These are phyloP conservation scores for Viola pubescens DNA, from an alignment of 441 rosid genomes.

Conservation along the genomic window DNA sequence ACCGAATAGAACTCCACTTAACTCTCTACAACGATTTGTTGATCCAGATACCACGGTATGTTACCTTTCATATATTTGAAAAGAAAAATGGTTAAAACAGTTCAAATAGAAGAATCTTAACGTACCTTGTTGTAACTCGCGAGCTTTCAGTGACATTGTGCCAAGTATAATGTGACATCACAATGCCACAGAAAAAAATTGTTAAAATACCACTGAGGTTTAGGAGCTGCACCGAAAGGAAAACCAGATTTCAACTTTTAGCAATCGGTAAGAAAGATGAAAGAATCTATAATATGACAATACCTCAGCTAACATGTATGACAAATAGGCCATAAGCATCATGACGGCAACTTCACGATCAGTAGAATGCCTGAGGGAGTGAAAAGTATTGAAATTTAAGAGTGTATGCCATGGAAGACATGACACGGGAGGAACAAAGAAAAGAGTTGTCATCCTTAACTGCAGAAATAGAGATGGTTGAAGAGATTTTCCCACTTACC, in stretches of 20 bases:
- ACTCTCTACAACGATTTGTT: no score
- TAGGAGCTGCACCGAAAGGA: conserved; percentile 35
- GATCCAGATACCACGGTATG: no score
- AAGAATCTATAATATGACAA: not conserved
- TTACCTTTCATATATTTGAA: no score
- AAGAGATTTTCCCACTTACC: conserved; percentile 24
- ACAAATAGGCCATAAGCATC: conserved; percentile 66
- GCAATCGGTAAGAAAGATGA: not conserved
- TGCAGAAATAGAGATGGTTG: conserved; percentile 1
- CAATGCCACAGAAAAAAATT: conserved; percentile 58
- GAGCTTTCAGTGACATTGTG: conserved; percentile 64
- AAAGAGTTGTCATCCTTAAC: conserved; percentile 3
- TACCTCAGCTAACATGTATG: conserved; percentile 77
- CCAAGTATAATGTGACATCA: conserved; percentile 69
- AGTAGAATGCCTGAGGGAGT: conserved; percentile 53
- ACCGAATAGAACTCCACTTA: no score
- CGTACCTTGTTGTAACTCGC: conserved; percentile 48
- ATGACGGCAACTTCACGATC: conserved; percentile 66
- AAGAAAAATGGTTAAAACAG: no score
- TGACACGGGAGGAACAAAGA: no score
- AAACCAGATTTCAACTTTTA: not conserved
- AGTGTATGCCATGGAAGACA: not conserved
- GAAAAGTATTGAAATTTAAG: conserved; percentile 6
- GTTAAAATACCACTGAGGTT: conserved; percentile 59
- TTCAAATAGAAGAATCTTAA: no score